Conservation (phyloP, 805 yeast genomes). For the Cyberlindnera suaveolens region DNA sequence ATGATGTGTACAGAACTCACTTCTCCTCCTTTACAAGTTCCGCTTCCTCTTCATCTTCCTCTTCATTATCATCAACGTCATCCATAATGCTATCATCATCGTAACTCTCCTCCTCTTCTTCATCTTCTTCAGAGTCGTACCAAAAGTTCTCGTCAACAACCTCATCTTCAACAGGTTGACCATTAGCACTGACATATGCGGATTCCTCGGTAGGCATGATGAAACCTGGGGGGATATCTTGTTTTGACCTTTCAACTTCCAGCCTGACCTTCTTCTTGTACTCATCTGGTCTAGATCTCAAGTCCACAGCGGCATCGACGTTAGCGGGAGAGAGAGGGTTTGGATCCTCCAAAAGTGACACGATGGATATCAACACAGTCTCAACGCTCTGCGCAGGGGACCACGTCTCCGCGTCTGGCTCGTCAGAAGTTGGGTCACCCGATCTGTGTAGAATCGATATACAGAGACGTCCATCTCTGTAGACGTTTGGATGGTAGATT, state of each 20-base stretch:
- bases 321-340: slow-evolving; percentile 92
- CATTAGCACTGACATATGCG: slow-evolving; percentile 39
- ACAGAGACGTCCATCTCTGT: slow-evolving; percentile 88
- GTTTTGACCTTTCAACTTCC: slow-evolving; percentile 79
- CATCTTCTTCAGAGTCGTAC: slow-evolving; percentile 59
- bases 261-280: slow-evolving; percentile 70
- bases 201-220: slow-evolving; percentile 68
- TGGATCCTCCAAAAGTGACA: slow-evolving; percentile 89
- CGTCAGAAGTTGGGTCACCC: slow-evolving; percentile 86
- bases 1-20: slow-evolving; percentile 11
- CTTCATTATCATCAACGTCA: slow-evolving; percentile 49
- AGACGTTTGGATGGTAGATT: slow-evolving; percentile 92
- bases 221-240: slow-evolving; percentile 84
- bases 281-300: slow-evolving; percentile 72
- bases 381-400: slow-evolving; percentile 91
- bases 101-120: slow-evolving; percentile 47
- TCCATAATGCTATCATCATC: slow-evolving; percentile 45
- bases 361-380: slow-evolving; percentile 81
- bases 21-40: slow-evolving; percentile 25
- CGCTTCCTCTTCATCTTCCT: slow-evolving; percentile 44
- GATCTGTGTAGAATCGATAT: slow-evolving; percentile 88
- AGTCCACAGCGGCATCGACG: slow-evolving; percentile 90
- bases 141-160: slow-evolving; percentile 78
- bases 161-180: slow-evolving; percentile 38
- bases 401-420: slow-evolving; percentile 93